phyloP scores from a whole-genome alignment of 2,329 filamentous ascomycete species.

The Penicillium glabrum region DNA sequence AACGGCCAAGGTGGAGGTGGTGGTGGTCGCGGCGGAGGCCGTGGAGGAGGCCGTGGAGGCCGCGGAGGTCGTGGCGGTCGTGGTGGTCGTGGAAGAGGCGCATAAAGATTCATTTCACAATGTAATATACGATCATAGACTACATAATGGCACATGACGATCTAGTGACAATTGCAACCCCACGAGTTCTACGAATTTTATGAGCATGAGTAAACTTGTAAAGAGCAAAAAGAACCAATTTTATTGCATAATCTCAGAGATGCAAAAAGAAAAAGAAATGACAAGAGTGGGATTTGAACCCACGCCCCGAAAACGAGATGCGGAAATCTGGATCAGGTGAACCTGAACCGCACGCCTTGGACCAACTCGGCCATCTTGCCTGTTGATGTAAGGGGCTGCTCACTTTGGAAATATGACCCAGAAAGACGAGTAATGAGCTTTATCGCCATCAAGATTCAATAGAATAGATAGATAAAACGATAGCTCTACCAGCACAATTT shows the following conservation, averaged over 20 bases:
- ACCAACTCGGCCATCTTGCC: slow-evolving; percentile 36
- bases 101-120: background rate
- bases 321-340: slow-evolving; percentile 21
- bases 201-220: background rate
- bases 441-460: too few relatives aligned
- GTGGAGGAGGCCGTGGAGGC: background rate
- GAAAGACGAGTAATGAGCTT: too few relatives aligned
- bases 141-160: background rate
- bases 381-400: background rate
- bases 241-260: background rate
- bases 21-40: slow-evolving; percentile 2
- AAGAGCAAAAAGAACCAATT: background rate
- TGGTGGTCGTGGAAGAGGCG: background rate
- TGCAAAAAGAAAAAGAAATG: slow-evolving; percentile 7
- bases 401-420: background rate
- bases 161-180: background rate
- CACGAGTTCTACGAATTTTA: background rate
- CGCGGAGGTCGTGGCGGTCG: slow-evolving; percentile 3
- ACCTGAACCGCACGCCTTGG: slow-evolving; percentile 28
- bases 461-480: too few relatives aligned
- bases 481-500: too few relatives aligned
- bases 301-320: slow-evolving; percentile 23
- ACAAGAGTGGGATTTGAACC: slow-evolving; percentile 25
- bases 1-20: background rate
- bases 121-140: background rate